Percentiles rank a stretch among this genome's conserved stretches.
phyloP scores from a whole-genome alignment of 148 eudicot genomes.

The Heliosperma pusillum region DNA sequence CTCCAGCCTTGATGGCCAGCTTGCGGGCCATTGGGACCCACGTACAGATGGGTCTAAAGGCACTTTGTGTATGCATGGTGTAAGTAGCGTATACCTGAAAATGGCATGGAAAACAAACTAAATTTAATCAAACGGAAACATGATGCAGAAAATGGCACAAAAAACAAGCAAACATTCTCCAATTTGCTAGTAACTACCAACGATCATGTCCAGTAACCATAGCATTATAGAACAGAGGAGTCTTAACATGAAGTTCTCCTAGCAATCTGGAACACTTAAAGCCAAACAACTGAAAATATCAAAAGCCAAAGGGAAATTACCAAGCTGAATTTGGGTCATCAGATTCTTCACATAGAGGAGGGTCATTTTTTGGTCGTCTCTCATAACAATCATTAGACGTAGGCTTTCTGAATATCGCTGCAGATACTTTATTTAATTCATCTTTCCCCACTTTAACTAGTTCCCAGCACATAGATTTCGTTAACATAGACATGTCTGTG shows the following conservation, averaged over 20 bases:
- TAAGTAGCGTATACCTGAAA: conserved; percentile 53
- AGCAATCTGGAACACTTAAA: not conserved
- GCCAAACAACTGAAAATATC: not conserved
- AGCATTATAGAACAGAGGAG: not conserved
- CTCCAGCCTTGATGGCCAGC: conserved; percentile 57
- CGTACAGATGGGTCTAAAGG: conserved; percentile 45
- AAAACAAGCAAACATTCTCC: not conserved
- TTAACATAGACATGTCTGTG: conserved; percentile 54
- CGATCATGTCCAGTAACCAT: not conserved
- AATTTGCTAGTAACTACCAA: not conserved
- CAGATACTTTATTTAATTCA: conserved; percentile 49
- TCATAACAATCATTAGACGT: conserved; percentile 63
- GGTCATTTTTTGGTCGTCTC: conserved; percentile 37
- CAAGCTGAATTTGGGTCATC: conserved; percentile 58
- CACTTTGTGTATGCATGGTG: conserved; percentile 68
- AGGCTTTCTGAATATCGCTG: conserved; percentile 65
- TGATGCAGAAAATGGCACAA: conserved; percentile 1
- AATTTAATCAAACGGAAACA: not conserved
- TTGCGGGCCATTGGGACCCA: conserved; percentile 65
- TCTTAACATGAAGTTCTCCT: not conserved
- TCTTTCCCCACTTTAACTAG: conserved; percentile 43
- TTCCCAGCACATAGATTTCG: conserved; percentile 69
- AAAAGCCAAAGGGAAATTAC: conserved; percentile 29
- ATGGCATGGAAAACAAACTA: not conserved
- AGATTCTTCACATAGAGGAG: conserved; percentile 46